These are phyloP conservation scores for Phytopythium vexans DNA, from an alignment of 352 stramenopile genomes.

Conservation along the genomic window DNA sequence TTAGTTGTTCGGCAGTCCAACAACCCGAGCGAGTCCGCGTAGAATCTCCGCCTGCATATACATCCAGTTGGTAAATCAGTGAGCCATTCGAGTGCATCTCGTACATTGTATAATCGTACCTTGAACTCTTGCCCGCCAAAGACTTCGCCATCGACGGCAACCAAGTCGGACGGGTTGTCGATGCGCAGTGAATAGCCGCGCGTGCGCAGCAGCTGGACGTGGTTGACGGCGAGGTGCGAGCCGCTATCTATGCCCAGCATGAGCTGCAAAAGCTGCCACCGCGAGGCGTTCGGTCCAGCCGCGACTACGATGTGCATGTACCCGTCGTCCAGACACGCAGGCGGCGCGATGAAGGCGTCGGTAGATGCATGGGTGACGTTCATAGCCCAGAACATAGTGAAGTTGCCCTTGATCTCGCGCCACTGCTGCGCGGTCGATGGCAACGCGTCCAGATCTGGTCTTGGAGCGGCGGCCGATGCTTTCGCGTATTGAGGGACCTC, in stretches of 20 bases:
- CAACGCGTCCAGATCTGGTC: too few relatives aligned
- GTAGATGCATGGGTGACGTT: constrained; percentile 49
- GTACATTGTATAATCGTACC: constrained; percentile 6
- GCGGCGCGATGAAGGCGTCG: constrained; percentile 42
- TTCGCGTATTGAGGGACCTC: neutral
- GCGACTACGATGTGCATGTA: constrained; percentile 63
- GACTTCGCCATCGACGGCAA: constrained; percentile 65
- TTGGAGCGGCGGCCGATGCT: too few relatives aligned
- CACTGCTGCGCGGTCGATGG: constrained; percentile 11
- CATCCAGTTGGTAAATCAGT: too few relatives aligned
- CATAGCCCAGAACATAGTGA: constrained; percentile 62
- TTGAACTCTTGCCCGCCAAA: constrained; percentile 42
- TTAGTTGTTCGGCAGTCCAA: constrained; percentile 17
- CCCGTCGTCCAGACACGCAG: constrained; percentile 44
- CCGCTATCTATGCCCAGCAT: constrained; percentile 56
- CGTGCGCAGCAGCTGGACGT: constrained; percentile 54
- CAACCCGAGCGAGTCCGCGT: constrained; percentile 36
- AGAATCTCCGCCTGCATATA: constrained; percentile 24
- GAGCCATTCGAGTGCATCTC: too few relatives aligned
- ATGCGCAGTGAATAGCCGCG: constrained; percentile 47
- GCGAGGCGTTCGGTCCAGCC: constrained; percentile 31
- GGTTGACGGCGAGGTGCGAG: constrained; percentile 32
- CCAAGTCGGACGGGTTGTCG: constrained; percentile 27
- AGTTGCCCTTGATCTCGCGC: constrained; percentile 40
- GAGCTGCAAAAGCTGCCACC: constrained; percentile 31